phyloP scores from a whole-genome alignment of 306 rosid genomes.

The Gillenia trifoliata region DNA sequence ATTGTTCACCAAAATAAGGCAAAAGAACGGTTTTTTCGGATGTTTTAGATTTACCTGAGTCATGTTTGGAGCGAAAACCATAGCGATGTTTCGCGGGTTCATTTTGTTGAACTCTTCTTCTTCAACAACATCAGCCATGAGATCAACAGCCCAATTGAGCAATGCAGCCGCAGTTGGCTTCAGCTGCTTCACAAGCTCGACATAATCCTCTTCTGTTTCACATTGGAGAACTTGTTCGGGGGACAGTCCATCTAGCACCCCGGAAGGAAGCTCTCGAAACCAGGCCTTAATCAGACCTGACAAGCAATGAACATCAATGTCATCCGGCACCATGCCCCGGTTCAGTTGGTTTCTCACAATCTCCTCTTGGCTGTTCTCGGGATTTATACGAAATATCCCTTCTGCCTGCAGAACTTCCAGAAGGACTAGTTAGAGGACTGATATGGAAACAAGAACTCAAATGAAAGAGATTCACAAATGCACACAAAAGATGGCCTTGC shows the following conservation, averaged over 20 bases:
- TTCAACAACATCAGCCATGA: constrained; percentile 92
- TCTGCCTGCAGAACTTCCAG: constrained; percentile 53
- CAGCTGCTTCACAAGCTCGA: constrained; percentile 75
- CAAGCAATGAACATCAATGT: constrained; percentile 90
- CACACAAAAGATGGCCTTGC: not conserved
- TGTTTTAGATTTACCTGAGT: constrained; percentile 54
- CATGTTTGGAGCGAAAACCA: constrained; percentile 99
- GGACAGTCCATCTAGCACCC: constrained; percentile 91
- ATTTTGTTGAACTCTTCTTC: constrained; percentile 87
- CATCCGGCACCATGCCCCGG: constrained; percentile 71
- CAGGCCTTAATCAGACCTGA: constrained; percentile 92
- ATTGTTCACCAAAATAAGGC: not conserved
- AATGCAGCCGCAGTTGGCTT: constrained; percentile 75
- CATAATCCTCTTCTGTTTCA: constrained; percentile 79
- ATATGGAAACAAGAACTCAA: not conserved
- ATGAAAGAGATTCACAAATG: not conserved
- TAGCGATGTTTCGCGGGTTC: constrained; percentile 93
- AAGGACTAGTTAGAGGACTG: not conserved
- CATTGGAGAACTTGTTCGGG: constrained; percentile 92
- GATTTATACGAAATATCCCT: constrained; percentile 88
- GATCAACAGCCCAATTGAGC: constrained; percentile 93
- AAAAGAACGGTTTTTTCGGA: not conserved
- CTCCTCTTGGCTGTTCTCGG: constrained; percentile 88
- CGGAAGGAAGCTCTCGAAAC: constrained; percentile 96
- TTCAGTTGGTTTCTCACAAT: constrained; percentile 78